Percentiles rank a stretch among this genome's conserved stretches.
These are phyloP conservation scores for Boletellus ananiceps DNA, from an alignment of 768 basidiomycete species.

Conservation along the genomic window DNA sequence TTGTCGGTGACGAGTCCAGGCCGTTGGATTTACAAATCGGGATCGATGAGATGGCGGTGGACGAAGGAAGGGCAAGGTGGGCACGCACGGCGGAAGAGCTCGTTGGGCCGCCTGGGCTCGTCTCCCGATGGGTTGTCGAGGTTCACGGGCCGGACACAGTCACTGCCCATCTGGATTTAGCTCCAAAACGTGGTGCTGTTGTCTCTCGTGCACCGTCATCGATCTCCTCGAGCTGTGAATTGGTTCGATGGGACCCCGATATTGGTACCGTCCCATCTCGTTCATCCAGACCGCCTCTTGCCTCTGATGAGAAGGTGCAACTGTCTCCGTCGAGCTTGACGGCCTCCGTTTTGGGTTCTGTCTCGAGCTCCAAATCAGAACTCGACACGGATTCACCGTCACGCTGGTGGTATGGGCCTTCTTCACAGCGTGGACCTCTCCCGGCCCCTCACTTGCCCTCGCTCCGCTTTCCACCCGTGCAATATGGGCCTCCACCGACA, in stretches of 20 bases:
- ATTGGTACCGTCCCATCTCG: neutral
- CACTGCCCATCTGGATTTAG: neutral
- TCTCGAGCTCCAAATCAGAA: constrained; percentile 1
- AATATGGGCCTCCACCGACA: constrained; percentile 10
- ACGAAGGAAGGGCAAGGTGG: constrained; percentile 22
- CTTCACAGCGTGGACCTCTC: constrained; percentile 5
- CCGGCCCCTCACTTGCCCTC: neutral
- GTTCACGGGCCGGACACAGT: neutral
- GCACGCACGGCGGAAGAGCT: constrained; percentile 15
- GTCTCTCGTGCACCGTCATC: too few relatives aligned
- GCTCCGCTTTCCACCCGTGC: constrained; percentile 11
- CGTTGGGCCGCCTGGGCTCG: constrained; percentile 17
- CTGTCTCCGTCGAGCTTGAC: neutral
- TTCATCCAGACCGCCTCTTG: neutral
- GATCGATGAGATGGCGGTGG: constrained; percentile 22
- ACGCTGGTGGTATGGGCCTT: constrained; percentile 7
- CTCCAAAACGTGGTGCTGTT: neutral
- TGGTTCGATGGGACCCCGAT: constrained; percentile 17
- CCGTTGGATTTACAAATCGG: constrained; percentile 4
- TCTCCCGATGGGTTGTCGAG: constrained; percentile 3
- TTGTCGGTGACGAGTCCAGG: neutral
- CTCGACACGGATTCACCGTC: constrained; percentile 10
- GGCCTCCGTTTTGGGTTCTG: neutral
- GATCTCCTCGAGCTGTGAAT: neutral
- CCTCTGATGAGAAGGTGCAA: constrained; percentile 1